phyloP scores from a whole-genome alignment of 441 rosid genomes.

The Pelargonium australe region DNA sequence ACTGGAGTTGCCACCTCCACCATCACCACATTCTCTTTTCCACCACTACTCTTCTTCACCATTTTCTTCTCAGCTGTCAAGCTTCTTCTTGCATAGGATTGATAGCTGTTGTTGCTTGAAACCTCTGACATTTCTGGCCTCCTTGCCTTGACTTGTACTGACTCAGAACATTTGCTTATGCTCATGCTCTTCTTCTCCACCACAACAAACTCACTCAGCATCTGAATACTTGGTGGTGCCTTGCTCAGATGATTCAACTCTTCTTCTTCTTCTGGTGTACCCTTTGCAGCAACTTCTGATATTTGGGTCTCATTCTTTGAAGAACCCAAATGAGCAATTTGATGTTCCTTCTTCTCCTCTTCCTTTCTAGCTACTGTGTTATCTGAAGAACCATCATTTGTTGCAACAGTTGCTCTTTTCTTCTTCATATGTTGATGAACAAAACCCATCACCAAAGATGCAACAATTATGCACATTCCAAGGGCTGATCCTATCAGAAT shows the following conservation, averaged over 20 bases:
- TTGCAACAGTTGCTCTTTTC: constrained; percentile 12
- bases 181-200: not conserved
- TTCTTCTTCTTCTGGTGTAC: constrained; percentile 15
- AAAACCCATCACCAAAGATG: constrained; percentile 16
- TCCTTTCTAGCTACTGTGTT: not conserved
- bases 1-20: constrained; percentile 22
- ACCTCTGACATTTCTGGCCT: constrained; percentile 20
- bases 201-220: constrained; percentile 46
- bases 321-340: not conserved
- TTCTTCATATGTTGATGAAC: constrained; percentile 11
- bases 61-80: constrained; percentile 22
- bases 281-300: too few species aligned
- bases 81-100: constrained; percentile 14
- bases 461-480: constrained; percentile 20
- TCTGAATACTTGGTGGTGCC: constrained; percentile 30
- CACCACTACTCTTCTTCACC: constrained; percentile 16
- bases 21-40: constrained; percentile 11
- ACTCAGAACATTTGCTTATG: constrained; percentile 25
- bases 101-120: constrained; percentile 14
- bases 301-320: constrained; percentile 7
- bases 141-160: constrained; percentile 11
- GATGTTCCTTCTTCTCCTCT: constrained; percentile 6
- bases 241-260: constrained; percentile 16
- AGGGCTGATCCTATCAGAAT: constrained; percentile 11
- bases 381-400: constrained; percentile 12